Percentiles rank a stretch among this genome's conserved stretches.
Conservation (phyloP, 208 protist species). For the Leishmania martiniquensis region DNA sequence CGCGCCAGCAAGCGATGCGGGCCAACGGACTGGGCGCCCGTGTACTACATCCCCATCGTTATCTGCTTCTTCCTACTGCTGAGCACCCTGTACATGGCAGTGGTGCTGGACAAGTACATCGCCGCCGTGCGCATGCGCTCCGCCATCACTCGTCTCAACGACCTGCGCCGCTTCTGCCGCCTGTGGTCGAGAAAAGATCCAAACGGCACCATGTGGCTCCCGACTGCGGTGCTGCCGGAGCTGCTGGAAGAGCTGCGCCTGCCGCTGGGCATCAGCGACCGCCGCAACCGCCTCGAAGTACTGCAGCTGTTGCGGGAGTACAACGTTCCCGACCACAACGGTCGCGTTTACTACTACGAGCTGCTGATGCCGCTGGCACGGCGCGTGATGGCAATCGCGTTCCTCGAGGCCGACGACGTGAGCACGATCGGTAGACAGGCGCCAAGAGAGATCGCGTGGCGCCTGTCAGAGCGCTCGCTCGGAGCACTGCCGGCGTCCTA, state of each 20-base stretch:
- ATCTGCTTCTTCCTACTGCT: conserved; percentile 82
- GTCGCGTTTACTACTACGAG: conserved; percentile 88
- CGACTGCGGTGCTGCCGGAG: conserved; percentile 55
- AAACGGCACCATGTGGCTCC: conserved; percentile 73
- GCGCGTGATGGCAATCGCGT: conserved; percentile 82
- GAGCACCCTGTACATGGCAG: conserved; percentile 81
- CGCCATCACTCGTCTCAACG: conserved; percentile 68
- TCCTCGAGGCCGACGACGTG: conserved; percentile 56
- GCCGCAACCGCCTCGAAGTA: conserved; percentile 77
- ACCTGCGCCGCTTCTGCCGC: conserved; percentile 76
- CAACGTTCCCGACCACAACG: conserved; percentile 83
- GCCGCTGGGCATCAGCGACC: conserved; percentile 79
- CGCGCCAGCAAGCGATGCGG: conserved; percentile 57
- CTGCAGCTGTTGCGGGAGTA: conserved; percentile 86
- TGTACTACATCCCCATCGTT: conserved; percentile 88
- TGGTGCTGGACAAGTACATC: conserved; percentile 86
- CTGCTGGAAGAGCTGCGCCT: conserved; percentile 82
- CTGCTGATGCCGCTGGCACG: conserved; percentile 84
- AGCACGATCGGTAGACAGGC: conserved; percentile 32
- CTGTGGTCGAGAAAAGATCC: conserved; percentile 81
- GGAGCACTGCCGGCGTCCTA: conserved; percentile 24
- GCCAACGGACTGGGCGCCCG: conserved; percentile 75
- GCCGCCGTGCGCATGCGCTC: conserved; percentile 72
- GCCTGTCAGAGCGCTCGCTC: conserved; percentile 69
- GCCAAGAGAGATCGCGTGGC: conserved; percentile 74